A percentile compares a stretch with the other conserved stretches of the same genome.
Conservation (phyloP, 371 early-diverging fungal species). For the Saksenaea vasiformis region DNA sequence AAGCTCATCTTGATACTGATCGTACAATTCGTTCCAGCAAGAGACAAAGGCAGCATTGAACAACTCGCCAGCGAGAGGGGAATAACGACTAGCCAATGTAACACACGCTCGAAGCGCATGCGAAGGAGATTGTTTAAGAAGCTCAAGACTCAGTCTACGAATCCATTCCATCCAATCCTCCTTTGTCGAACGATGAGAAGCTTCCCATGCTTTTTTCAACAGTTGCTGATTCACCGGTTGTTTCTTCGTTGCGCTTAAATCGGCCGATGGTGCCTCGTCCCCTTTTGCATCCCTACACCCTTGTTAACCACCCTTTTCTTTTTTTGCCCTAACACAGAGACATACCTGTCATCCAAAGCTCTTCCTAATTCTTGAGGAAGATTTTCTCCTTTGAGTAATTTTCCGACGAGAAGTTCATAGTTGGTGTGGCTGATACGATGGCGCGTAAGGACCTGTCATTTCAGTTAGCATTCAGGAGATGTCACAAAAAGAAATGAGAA, state of each 20-base stretch:
- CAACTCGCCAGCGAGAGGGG: conserved; percentile 86
- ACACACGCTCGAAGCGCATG: conserved; percentile 94
- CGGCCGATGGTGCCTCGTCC: conserved; percentile 58
- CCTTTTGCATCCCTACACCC: conserved; percentile 40
- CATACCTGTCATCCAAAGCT: conserved; percentile 40
- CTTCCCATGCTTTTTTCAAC: conserved; percentile 93
- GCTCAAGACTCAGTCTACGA: conserved; percentile 84
- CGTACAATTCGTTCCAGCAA: conserved; percentile 93
- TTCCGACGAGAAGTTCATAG: conserved; percentile 75
- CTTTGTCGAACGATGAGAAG: conserved; percentile 85
- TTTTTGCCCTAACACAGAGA: background rate
- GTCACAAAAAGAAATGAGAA: background rate
- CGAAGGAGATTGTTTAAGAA: conserved; percentile 96
- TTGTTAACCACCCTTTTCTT: background rate
- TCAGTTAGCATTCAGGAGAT: background rate
- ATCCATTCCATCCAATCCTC: conserved; percentile 99
- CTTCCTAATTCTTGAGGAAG: conserved; percentile 71
- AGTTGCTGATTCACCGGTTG: conserved; percentile 88
- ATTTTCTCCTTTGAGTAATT: conserved; percentile 78
- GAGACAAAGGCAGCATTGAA: conserved; percentile 98
- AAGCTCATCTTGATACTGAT: conserved; percentile 91
- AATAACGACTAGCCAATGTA: conserved; percentile 79
- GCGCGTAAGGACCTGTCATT: conserved; percentile 55
- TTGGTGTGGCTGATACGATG: conserved; percentile 69
- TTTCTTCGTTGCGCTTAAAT: conserved; percentile 58